phyloP scores from a whole-genome alignment of 2,329 filamentous ascomycete species.

The Talaromyces verruculosus region DNA sequence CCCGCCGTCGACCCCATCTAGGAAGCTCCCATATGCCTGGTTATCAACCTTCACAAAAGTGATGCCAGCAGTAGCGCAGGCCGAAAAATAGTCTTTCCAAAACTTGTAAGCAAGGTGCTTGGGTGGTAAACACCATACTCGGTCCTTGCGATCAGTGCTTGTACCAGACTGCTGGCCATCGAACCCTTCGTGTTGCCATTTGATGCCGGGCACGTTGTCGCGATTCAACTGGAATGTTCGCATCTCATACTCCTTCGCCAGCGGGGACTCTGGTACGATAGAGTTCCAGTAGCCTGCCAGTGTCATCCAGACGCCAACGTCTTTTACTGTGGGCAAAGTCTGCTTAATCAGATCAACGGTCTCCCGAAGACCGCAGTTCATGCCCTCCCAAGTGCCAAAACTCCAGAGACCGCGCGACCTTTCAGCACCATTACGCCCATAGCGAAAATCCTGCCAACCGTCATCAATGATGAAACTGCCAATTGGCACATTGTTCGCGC shows the following conservation, averaged over 20 bases:
- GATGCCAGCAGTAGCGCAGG: neutral
- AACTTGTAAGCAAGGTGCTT: neutral
- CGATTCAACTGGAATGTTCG: neutral
- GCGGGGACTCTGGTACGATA: neutral
- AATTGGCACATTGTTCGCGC: neutral
- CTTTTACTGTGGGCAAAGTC: neutral
- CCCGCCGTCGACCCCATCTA: neutral
- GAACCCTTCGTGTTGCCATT: neutral
- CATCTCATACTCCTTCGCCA: slow-evolving; percentile 6
- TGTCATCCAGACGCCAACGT: slow-evolving; percentile 10
- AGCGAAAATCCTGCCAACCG: slow-evolving; percentile 8
- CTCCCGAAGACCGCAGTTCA: slow-evolving; percentile 1
- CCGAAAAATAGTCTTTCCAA: slow-evolving; percentile 2
- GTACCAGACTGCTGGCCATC: slow-evolving; percentile 4
- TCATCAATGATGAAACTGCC: slow-evolving; percentile 8
- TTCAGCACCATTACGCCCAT: neutral
- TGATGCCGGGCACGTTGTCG: slow-evolving; percentile 2
- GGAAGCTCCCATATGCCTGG: neutral
- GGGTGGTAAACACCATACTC: neutral
- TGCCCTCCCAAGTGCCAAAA: slow-evolving; percentile 5
- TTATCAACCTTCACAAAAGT: slow-evolving; percentile 14
- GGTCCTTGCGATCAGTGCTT: neutral
- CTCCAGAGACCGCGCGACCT: neutral
- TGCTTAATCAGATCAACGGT: neutral
- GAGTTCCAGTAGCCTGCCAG: slow-evolving; percentile 13